A percentile compares a stretch with the other conserved stretches of the same genome.
Evolutionary conservation across 176 grass and related monocot species (phyloP).

Genomic region (Ananas comosus): DNA sequence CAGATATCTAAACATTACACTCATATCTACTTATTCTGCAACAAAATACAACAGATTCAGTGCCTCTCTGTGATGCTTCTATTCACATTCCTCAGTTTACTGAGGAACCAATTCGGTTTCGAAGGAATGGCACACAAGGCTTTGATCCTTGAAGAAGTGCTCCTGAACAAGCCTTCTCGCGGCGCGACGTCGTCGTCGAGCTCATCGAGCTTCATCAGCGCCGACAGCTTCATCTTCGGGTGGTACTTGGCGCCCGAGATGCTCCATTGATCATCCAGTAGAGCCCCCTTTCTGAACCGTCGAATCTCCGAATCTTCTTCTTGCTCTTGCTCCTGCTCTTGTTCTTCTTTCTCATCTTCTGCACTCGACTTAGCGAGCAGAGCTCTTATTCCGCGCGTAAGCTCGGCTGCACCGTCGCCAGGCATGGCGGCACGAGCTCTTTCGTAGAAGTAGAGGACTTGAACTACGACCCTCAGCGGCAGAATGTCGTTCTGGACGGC

Average conservation of each 20-base stretch:
- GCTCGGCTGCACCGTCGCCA: constrained; percentile 25
- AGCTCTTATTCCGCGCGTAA: constrained; percentile 58
- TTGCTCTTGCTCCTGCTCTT: constrained; percentile 34
- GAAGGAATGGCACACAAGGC: constrained; percentile 74
- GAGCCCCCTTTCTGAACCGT: constrained; percentile 14
- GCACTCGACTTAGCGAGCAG: constrained; percentile 52
- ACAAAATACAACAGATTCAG: constrained; percentile 8
- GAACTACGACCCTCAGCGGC: constrained; percentile 76
- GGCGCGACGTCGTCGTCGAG: constrained; percentile 53
- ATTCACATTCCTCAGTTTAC: constrained; percentile 62
- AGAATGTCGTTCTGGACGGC: constrained; percentile 91
- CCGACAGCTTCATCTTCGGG: constrained; percentile 62
- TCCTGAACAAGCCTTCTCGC: constrained; percentile 40
- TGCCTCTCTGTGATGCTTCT: constrained; percentile 47
- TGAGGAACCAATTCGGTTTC: constrained; percentile 69
- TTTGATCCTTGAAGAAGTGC: constrained; percentile 62
- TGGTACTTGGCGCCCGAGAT: constrained; percentile 41
- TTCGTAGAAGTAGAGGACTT: constrained; percentile 91
- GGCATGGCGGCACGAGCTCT: constrained; percentile 60
- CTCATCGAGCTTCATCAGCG: constrained; percentile 76
- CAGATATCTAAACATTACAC: too few relatives aligned
- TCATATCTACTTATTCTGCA: background rate
- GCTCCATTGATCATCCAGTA: constrained; percentile 53
- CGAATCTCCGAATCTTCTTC: constrained; percentile 29
- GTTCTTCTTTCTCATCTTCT: constrained; percentile 41